Evolutionary conservation across 441 rosid species (phyloP).

Genomic region (Eutrema salsugineum): DNA sequence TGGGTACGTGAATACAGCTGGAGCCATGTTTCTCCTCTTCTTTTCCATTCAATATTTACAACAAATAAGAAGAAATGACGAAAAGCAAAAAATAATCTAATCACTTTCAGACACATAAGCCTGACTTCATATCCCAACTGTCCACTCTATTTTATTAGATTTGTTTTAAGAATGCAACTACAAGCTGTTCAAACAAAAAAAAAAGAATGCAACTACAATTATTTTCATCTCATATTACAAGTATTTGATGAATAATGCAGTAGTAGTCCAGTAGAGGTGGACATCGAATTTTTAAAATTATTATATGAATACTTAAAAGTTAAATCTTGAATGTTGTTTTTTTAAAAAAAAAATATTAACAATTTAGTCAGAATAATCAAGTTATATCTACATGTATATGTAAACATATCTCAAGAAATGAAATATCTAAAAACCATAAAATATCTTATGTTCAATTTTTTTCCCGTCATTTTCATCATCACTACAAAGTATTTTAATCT

Average conservation of each 20-base stretch:
- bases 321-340: neutral
- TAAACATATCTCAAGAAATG: neutral
- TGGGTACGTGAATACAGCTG: slow-evolving; percentile 80
- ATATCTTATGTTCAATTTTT: neutral
- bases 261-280: slow-evolving; percentile 9
- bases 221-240: neutral
- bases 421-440: neutral
- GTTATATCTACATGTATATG: too few relatives aligned
- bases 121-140: slow-evolving; percentile 36
- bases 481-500: too few relatives aligned
- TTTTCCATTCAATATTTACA: slow-evolving; percentile 17
- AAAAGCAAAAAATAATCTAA: slow-evolving; percentile 20
- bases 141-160: slow-evolving; percentile 3
- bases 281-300: neutral
- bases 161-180: slow-evolving; percentile 11
- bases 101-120: slow-evolving; percentile 55
- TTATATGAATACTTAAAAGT: neutral
- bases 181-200: too few relatives aligned
- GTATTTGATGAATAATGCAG: neutral
- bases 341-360: too few relatives aligned
- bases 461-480: neutral
- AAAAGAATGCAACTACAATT: slow-evolving; percentile 11
- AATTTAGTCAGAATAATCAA: too few relatives aligned
- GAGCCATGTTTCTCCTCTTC: slow-evolving; percentile 40
- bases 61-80: slow-evolving; percentile 22